These are phyloP conservation scores for Neurospora sublineolata DNA, from an alignment of 495 filamentous ascomycete species.

Conservation along the genomic window DNA sequence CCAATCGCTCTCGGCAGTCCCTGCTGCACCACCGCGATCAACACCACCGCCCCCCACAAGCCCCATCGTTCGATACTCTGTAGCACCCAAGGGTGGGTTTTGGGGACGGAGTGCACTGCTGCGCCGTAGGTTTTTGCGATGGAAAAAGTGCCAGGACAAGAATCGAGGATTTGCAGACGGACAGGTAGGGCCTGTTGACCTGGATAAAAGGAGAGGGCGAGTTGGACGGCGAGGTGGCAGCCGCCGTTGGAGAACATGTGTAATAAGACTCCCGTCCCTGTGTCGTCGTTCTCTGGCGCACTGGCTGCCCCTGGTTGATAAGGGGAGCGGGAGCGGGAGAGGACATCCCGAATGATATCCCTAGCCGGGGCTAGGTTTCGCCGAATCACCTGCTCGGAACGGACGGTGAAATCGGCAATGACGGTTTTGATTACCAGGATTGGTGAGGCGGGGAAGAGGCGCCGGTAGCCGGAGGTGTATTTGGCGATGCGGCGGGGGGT, in stretches of 20 bases:
- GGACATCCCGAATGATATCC: neutral
- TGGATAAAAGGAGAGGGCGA: slow-evolving; percentile 14
- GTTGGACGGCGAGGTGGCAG: slow-evolving; percentile 18
- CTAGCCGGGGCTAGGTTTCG: neutral
- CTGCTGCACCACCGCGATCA: slow-evolving; percentile 12
- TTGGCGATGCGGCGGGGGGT: slow-evolving; percentile 28
- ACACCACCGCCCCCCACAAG: neutral
- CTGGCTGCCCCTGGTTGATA: neutral
- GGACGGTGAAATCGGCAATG: slow-evolving; percentile 13
- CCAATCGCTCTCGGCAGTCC: slow-evolving; percentile 11
- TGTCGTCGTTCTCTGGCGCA: neutral
- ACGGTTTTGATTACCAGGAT: slow-evolving; percentile 25
- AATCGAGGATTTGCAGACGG: slow-evolving; percentile 24
- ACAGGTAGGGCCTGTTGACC: slow-evolving; percentile 12
- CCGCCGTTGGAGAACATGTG: slow-evolving; percentile 39
- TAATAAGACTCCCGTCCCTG: too few species aligned
- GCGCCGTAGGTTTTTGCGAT: neutral
- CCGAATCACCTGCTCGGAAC: neutral
- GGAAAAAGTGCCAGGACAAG: slow-evolving; percentile 18
- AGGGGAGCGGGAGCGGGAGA: neutral
- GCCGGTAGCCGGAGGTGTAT: slow-evolving; percentile 30
- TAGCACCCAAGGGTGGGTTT: neutral
- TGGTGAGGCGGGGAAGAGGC: slow-evolving; percentile 25
- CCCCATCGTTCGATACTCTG: neutral
- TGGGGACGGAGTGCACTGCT: neutral